Evolutionary conservation across 345 rosid species (phyloP), one percentile per base, ranked within the genome.

Genomic region (Salix exigua): DNA sequence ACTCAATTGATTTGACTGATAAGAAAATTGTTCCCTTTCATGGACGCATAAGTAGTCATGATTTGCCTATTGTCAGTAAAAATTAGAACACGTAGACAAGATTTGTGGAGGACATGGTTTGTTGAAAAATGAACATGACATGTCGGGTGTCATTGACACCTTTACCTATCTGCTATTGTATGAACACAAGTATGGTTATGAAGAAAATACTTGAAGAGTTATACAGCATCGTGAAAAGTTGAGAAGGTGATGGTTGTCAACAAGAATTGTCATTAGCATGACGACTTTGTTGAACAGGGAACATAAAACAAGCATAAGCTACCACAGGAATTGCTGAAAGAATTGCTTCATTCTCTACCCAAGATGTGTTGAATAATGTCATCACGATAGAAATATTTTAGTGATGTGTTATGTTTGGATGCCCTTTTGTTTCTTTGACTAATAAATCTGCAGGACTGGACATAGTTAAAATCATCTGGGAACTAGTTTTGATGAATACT

Each of bases 41-140:
- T 18, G 48, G 25, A 10, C 17, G 40, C 72, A 71, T 50, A 35
- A 64, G 37, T 33, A 62, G 21, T 31, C 44, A 66, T 4, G 12
- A 30, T 6, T 25, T n/a, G 30, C 44, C 7, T 71, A 25, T 19
- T 64, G 62, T 63, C 48, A 60, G n/a, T 44, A 40, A 64, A 61
- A 58, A 33, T 76, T n/a, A 71, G 51, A 64, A 26, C 80, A 71
- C 50, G 21, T 46, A 48, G 66, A 71, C 75, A 64, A 71, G 71
- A 26, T 26, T 4, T 77, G 23, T 60, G 25, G 37, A 64, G 46
- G 75, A 55, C 17, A 46, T 13, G 21, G 30, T 23, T 40, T 16
- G 63, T 44, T 42, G 46, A 58, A 25, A 55, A 60, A 60, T 70
- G 60, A n/a, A 26, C 19, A n/a, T 70, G 68, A 28, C 61, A 26